Evolutionary conservation across 331 rosid species (phyloP), one percentile per base, ranked within the genome.

Genomic region (Acacia concinna): DNA sequence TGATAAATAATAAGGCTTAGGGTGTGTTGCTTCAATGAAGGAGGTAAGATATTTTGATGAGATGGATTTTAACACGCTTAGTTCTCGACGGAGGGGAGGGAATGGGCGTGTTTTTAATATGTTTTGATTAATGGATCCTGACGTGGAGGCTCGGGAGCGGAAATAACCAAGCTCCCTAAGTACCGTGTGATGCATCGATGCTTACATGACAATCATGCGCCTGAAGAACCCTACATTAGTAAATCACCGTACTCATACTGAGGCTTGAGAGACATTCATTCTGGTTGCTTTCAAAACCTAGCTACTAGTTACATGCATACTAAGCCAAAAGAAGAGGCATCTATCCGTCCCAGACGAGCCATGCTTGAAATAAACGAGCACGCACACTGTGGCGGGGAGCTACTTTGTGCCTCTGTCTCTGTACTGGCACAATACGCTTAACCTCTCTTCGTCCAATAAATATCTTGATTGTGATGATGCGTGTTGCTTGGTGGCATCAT

Each of bases 401-500:
- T 59, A 23, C 59, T 1, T 38, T 67, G 32, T 9, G n/a, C 27
- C 23, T 12, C n/a, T 6, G 51, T 15, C 51, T 67, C 20, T 38
- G 15, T 34, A 71, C 12, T 57, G 56, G 31, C 27, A 37, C 72
- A 28, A 1, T 37, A 12, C 37, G 14, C 37, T 14, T 1, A 59
- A 28, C 8, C 66, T 59, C 66, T 59, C 18, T 56, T 56, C 31
- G 25, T 57, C 34, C 11, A 25, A 10, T 25, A 57, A 25, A 59
- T 28, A 59, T 5, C 28, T 59, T 28, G 66, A 28, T 59, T 59
- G 35, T 2, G 35, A 30, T 41, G 87, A 78, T 18, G 83, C 82
- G 1, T 69, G 83, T 60, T 76, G 66, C 66, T 89, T 17, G 87
- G 86, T 51, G 62, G 83, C 81, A 68, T 85, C 90, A 1, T 87